Base-by-base conservation (phyloP, 2,329 filamentous ascomycete genomes). In the Pseudogymnoascus sp. region DNA sequence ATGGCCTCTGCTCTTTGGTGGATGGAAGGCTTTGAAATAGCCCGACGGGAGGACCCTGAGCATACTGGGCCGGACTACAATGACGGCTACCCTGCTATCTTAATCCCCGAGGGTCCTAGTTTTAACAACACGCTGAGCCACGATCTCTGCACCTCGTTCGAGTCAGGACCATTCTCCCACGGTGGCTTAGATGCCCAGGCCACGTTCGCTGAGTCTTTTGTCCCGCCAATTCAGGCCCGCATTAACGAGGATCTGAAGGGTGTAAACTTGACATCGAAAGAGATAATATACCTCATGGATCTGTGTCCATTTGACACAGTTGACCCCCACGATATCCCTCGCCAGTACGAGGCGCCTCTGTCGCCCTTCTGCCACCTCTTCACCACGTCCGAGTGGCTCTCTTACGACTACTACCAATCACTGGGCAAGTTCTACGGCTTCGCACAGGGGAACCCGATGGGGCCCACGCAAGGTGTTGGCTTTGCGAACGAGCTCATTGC, bases 401-500 rank as follows among this genome's bases (percentile, higher is more conserved):
- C 83, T 64, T 96, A 96, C 75, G 87, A 92, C 74, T 96, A 96
- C 77, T 88, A 87, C 73, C 83, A 91, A 73, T 84, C 88, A 0
- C 77, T 97, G 7, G 86, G 86, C 67, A 96, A 96, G 73, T 96
- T 88, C 80, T 96, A 96, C 75, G 87, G 88, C 62, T 93, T 87
- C 74, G 85, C 88, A 10, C 82, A 83, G 29, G 92, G 92, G 13
- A 92, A 91, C 71, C 83, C 86, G 0, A 81, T 96, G 6, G 93
- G 89, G 0, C 83, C 92, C 5, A 91, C 91, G 0, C 91, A 96
- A 75, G 93, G 93, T 1, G 88, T 95, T 1, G 93, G 93, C 2
- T 97, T 88, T 71, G 86, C 88, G 63, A 96, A 96, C 74, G 93
- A 97, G 78, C 83, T 97, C 10, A 83, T 96, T 62, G 88, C 93